Conservation (phyloP, 805 yeast genomes). For the Clavispora vitiphila region DNA sequence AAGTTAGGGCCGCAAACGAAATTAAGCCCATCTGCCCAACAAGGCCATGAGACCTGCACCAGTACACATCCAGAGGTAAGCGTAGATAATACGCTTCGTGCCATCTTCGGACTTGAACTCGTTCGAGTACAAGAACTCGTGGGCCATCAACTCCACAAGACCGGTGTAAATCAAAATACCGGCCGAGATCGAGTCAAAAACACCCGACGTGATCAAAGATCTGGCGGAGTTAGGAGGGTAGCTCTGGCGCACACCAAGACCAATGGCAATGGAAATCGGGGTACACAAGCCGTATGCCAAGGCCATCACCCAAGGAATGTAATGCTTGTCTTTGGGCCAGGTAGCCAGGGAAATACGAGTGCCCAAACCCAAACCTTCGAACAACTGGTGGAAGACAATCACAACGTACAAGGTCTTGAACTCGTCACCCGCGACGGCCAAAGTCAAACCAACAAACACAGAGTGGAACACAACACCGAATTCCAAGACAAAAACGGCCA, state of each 20-base stretch:
- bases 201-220: slow-evolving; percentile 29
- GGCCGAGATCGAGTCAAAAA: slow-evolving; percentile 31
- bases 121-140: slow-evolving; percentile 30
- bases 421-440: slow-evolving; percentile 75
- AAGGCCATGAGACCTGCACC: slow-evolving; percentile 31
- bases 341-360: slow-evolving; percentile 61
- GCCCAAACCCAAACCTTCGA: slow-evolving; percentile 84
- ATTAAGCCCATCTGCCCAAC: slow-evolving; percentile 31
- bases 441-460: slow-evolving; percentile 70
- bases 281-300: slow-evolving; percentile 26
- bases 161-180: slow-evolving; percentile 34
- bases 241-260: slow-evolving; percentile 29
- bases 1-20: background rate
- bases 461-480: slow-evolving; percentile 83
- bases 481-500: slow-evolving; percentile 59
- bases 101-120: slow-evolving; percentile 21
- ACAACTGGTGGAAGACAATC: slow-evolving; percentile 69
- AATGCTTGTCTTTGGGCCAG: slow-evolving; percentile 44
- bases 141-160: slow-evolving; percentile 35
- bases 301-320: slow-evolving; percentile 44
- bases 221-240: slow-evolving; percentile 31
- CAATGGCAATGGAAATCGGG: slow-evolving; percentile 32
- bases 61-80: slow-evolving; percentile 18
- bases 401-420: slow-evolving; percentile 69
- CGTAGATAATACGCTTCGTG: slow-evolving; percentile 19